Percentiles rank a stretch among this genome's conserved stretches.
Conservation (phyloP, 78 protist species). For the Anaeramoeba flamelloides region DNA sequence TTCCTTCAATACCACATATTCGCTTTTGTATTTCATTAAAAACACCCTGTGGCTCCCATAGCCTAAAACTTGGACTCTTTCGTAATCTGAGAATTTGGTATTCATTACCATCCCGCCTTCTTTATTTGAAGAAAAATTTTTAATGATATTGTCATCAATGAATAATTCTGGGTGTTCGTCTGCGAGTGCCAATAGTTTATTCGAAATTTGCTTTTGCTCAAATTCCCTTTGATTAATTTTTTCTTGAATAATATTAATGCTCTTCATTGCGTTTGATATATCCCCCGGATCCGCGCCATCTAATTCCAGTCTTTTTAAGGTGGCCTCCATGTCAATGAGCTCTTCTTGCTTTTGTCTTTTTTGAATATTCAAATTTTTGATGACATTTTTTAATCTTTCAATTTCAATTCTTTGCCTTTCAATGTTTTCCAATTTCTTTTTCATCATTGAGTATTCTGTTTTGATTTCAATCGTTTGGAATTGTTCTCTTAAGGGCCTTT, state of each 20-base stretch:
- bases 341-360: slow-evolving; percentile 3
- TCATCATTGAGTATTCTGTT: background rate
- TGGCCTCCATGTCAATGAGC: background rate
- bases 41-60: background rate
- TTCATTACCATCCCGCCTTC: no score
- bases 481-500: background rate
- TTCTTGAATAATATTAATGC: background rate
- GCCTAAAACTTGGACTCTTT: background rate
- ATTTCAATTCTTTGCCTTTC: background rate
- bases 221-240: background rate
- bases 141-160: background rate
- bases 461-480: background rate
- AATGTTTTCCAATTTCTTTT: background rate
- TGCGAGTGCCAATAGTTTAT: background rate
- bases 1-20: background rate
- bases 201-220: background rate
- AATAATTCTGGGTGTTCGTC: background rate
- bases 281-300: background rate
- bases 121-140: no score
- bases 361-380: background rate
- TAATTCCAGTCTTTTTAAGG: background rate
- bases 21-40: background rate
- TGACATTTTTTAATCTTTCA: background rate
- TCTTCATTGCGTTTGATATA: background rate
- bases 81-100: background rate